phyloP scores from a whole-genome alignment of 768 basidiomycete species.

The Cytidiella melzeri region DNA sequence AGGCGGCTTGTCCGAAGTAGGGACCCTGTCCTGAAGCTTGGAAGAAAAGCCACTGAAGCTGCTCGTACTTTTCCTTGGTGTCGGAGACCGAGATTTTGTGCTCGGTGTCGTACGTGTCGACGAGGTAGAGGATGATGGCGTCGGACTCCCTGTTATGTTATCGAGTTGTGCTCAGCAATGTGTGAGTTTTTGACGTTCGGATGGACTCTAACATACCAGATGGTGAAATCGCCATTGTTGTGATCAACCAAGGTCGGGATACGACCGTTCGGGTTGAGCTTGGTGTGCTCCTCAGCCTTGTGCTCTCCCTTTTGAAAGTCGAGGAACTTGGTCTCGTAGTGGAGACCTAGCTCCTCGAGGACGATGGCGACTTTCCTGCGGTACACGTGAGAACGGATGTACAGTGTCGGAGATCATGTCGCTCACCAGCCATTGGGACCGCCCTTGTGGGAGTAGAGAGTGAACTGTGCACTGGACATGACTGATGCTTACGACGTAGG shows the following conservation, averaged over 20 bases:
- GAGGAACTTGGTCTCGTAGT: slow-evolving; percentile 14
- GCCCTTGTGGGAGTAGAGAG: slow-evolving; percentile 13
- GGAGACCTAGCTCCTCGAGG: slow-evolving; percentile 14
- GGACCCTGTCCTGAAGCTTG: slow-evolving; percentile 19
- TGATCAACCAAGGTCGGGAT: slow-evolving; percentile 27
- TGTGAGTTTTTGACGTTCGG: not conserved
- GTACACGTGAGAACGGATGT: not conserved
- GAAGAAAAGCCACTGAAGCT: slow-evolving; percentile 38
- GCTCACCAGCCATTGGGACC: slow-evolving; percentile 14
- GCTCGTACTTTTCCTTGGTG: slow-evolving; percentile 6
- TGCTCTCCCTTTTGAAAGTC: slow-evolving; percentile 14
- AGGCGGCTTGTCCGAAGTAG: slow-evolving; percentile 15
- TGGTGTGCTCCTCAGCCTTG: slow-evolving; percentile 10
- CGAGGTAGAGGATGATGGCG: slow-evolving; percentile 35
- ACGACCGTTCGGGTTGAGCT: slow-evolving; percentile 24
- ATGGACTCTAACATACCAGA: slow-evolving; percentile 13
- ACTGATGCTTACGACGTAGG: no score
- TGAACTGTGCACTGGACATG: slow-evolving; percentile 17
- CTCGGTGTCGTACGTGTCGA: slow-evolving; percentile 35
- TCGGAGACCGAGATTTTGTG: slow-evolving; percentile 20
- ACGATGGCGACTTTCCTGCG: slow-evolving; percentile 13
- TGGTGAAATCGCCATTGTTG: slow-evolving; percentile 19
- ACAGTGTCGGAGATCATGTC: not conserved
- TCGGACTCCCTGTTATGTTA: slow-evolving; percentile 21
- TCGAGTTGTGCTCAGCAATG: not conserved